These are phyloP conservation scores for Tuber magnatum DNA, from an alignment of 495 filamentous ascomycete genomes.

Conservation along the genomic window DNA sequence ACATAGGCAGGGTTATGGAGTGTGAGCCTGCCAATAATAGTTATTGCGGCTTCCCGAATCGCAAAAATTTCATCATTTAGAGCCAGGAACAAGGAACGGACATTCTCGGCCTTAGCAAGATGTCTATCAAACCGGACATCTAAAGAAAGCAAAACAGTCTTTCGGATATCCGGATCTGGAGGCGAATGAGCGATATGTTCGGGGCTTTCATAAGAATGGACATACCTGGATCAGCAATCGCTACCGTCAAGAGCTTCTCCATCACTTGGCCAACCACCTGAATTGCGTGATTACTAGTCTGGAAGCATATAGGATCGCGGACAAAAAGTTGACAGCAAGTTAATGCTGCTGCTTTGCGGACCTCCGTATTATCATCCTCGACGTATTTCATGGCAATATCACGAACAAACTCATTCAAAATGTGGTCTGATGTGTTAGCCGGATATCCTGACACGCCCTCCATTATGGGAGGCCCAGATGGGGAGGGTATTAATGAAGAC, in stretches of 20 bases:
- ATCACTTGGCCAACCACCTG: slow-evolving; percentile 97
- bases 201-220: neutral
- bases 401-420: slow-evolving; percentile 95
- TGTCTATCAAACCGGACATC: slow-evolving; percentile 93
- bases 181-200: neutral
- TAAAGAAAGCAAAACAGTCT: slow-evolving; percentile 76
- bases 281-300: slow-evolving; percentile 91
- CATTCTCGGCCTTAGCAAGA: slow-evolving; percentile 89
- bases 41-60: slow-evolving; percentile 87
- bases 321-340: slow-evolving; percentile 98
- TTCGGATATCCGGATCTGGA: slow-evolving; percentile 70
- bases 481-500: slow-evolving; percentile 5
- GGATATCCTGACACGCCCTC: neutral
- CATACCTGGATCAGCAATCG: slow-evolving; percentile 69
- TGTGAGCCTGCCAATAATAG: slow-evolving; percentile 90
- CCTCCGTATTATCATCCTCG: slow-evolving; percentile 87
- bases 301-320: slow-evolving; percentile 90
- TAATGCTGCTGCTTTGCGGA: slow-evolving; percentile 86
- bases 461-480: slow-evolving; percentile 2
- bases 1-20: slow-evolving; percentile 92
- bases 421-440: slow-evolving; percentile 53
- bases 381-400: slow-evolving; percentile 98
- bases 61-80: slow-evolving; percentile 91
- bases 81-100: slow-evolving; percentile 86
- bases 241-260: slow-evolving; percentile 87